These are phyloP conservation scores for Rhytidiadelphus loreus DNA, from an alignment of 225 moss, liverwort and hornwort species.

Conservation along the genomic window DNA sequence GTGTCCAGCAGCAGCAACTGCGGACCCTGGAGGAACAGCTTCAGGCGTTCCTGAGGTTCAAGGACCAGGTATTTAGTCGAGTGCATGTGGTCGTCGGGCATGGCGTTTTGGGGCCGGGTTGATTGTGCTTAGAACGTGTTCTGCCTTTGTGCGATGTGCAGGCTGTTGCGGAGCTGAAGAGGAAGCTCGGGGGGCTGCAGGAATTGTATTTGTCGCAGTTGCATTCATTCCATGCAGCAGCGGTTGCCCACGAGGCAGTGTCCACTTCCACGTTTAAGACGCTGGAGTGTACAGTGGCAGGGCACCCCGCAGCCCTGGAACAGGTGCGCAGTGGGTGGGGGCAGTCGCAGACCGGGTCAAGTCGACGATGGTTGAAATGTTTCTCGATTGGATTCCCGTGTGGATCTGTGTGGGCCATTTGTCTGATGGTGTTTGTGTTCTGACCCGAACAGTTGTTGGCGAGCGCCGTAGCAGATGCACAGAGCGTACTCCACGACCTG, in stretches of 20 bases:
- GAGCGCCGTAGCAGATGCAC: slow-evolving; percentile 63
- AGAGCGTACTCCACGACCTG: slow-evolving; percentile 45
- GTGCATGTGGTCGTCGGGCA: background rate
- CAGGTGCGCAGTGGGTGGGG: background rate
- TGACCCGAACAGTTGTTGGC: slow-evolving; percentile 47
- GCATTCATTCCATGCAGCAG: slow-evolving; percentile 40
- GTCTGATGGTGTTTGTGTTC: background rate
- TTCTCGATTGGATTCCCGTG: background rate
- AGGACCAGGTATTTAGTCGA: slow-evolving; percentile 42
- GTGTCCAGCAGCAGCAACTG: slow-evolving; percentile 66
- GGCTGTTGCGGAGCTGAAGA: slow-evolving; percentile 55
- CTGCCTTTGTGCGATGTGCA: background rate
- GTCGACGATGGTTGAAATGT: background rate
- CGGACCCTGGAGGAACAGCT: slow-evolving; percentile 64
- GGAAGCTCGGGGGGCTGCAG: slow-evolving; percentile 42
- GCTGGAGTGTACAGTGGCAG: slow-evolving; percentile 23
- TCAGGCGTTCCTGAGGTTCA: slow-evolving; percentile 33
- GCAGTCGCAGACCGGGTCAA: background rate
- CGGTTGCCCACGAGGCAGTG: slow-evolving; percentile 40
- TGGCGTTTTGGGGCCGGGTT: no score
- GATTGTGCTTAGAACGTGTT: background rate
- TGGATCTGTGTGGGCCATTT: background rate
- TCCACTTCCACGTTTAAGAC: slow-evolving; percentile 54
- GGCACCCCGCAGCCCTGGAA: slow-evolving; percentile 30
- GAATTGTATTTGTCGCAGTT: slow-evolving; percentile 45